Conservation (phyloP, 495 filamentous ascomycete species). For the Peziza echinospora region DNA sequence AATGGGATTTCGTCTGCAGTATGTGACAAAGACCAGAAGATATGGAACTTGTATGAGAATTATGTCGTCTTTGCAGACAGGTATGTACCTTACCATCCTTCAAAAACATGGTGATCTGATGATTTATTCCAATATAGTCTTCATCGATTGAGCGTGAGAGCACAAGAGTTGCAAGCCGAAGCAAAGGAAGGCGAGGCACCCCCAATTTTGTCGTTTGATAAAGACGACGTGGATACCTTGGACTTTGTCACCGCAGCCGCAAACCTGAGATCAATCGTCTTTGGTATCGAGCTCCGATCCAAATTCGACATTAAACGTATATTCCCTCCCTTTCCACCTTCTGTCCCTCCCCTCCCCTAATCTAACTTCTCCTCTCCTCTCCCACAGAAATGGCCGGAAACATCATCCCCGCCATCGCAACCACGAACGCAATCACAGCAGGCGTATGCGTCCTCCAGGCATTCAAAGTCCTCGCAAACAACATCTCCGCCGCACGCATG, state of each 20-base stretch:
- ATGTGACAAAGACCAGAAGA: slow-evolving; percentile 43
- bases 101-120: no score
- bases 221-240: slow-evolving; percentile 86
- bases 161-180: slow-evolving; percentile 36
- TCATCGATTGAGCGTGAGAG: slow-evolving; percentile 48
- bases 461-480: slow-evolving; percentile 67
- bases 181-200: slow-evolving; percentile 26
- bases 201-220: slow-evolving; percentile 71
- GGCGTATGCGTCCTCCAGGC: slow-evolving; percentile 81
- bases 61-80: slow-evolving; percentile 70
- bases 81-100: no score
- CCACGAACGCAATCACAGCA: slow-evolving; percentile 91
- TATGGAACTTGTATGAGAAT: slow-evolving; percentile 69
- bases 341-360: background rate
- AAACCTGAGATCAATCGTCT: slow-evolving; percentile 66
- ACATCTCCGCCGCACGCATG: slow-evolving; percentile 29
- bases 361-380: background rate
- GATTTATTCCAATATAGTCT: no score
- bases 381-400: slow-evolving; percentile 80
- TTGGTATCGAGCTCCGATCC: slow-evolving; percentile 67
- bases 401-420: slow-evolving; percentile 96
- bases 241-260: slow-evolving; percentile 86
- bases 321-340: slow-evolving; percentile 6
- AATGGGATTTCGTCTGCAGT: slow-evolving; percentile 29
- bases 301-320: slow-evolving; percentile 87